A percentile compares a stretch with the other conserved stretches of the same genome.
These are phyloP conservation scores for Ophiostoma novo-ulmi DNA, from an alignment of 2,329 filamentous ascomycete genomes.

Conservation along the genomic window DNA sequence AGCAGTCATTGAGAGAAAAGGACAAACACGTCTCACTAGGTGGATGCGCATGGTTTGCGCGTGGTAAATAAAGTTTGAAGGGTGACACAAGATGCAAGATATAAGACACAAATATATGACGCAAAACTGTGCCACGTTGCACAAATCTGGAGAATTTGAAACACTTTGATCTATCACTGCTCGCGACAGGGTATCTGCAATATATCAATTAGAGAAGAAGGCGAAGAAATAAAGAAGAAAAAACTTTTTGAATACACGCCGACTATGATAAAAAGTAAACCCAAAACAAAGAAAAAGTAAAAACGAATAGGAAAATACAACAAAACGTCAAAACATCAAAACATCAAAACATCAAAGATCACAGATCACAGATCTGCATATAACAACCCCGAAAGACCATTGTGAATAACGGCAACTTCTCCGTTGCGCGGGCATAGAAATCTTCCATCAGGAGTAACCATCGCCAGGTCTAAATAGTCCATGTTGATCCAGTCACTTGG, in stretches of 20 bases:
- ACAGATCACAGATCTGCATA: background rate
- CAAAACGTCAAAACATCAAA: too few species aligned
- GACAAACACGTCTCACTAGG: background rate
- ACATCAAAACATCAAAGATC: too few species aligned
- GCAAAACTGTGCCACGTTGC: background rate
- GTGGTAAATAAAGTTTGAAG: background rate
- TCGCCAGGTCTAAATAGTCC: background rate
- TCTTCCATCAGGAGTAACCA: background rate
- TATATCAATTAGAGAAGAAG: background rate
- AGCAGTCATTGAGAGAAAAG: background rate
- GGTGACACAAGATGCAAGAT: background rate
- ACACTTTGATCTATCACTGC: background rate
- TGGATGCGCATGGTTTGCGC: background rate
- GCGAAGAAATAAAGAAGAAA: background rate
- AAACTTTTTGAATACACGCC: too few species aligned
- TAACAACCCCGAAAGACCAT: background rate
- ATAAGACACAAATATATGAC: background rate
- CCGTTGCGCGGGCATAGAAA: background rate
- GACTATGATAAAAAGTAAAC: too few species aligned
- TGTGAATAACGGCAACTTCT: background rate
- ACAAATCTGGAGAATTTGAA: background rate
- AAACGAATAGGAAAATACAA: too few species aligned
- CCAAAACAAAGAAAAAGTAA: too few species aligned
- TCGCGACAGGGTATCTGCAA: background rate
- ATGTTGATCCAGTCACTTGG: background rate